Evolutionary conservation across 1,284 basidiomycete genomes (phyloP).

Genomic region (Cerrena zonata): DNA sequence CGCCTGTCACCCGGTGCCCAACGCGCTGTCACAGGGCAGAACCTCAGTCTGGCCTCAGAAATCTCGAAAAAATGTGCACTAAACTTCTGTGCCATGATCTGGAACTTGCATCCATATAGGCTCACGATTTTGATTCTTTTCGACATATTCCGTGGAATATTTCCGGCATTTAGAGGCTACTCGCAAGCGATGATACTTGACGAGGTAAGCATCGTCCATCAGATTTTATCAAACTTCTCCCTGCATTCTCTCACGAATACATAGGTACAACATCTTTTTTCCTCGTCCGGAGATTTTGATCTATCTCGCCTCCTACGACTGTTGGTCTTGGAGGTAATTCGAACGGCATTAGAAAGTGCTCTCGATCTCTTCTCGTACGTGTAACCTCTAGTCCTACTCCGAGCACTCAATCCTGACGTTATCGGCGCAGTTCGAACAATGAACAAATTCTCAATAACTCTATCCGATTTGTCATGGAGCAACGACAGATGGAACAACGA

Average conservation of each 20-base stretch:
- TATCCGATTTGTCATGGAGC: conserved; percentile 66
- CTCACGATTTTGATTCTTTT: conserved; percentile 59
- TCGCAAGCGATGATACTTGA: conserved; percentile 78
- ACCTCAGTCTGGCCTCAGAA: conserved; percentile 49
- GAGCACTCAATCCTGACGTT: conserved; percentile 10
- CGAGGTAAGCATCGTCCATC: conserved; percentile 46
- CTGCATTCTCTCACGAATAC: conserved; percentile 5
- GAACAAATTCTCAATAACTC: conserved; percentile 66
- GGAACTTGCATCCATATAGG: conserved; percentile 60
- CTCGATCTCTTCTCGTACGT: conserved; percentile 72
- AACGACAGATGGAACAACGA: conserved; percentile 69
- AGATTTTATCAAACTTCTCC: conserved; percentile 1
- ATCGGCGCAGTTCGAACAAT: conserved; percentile 51
- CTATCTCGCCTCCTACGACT: conserved; percentile 56
- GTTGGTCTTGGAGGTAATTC: conserved; percentile 53
- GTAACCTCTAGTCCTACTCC: conserved; percentile 7
- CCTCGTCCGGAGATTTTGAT: conserved; percentile 56
- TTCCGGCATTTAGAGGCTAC: conserved; percentile 75
- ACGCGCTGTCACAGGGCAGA: conserved; percentile 49
- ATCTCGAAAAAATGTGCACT: conserved; percentile 49
- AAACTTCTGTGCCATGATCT: conserved; percentile 54
- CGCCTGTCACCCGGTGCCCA: conserved; percentile 62
- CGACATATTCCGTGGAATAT: conserved; percentile 64
- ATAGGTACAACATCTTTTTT: conserved; percentile 64
- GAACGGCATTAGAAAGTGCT: conserved; percentile 57